Evolutionary conservation across 2,329 filamentous ascomycete species (phyloP), one percentile per base, ranked within the genome.

Genomic region (Colletotrichum kahawae): DNA sequence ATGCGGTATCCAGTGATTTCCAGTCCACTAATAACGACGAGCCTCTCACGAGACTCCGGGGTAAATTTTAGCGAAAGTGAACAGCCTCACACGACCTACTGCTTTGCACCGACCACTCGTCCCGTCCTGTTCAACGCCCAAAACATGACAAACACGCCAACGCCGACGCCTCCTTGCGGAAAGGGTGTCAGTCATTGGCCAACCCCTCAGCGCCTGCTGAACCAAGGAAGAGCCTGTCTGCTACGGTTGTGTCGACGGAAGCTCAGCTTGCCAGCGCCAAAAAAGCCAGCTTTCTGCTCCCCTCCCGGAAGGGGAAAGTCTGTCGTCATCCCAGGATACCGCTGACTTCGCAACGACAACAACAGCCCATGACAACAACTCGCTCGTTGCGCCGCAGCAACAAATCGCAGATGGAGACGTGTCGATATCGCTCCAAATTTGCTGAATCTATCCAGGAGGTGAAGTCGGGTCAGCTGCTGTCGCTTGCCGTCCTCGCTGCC

Each of bases 241-340:
- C 69, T 29, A 36, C 63, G 62, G 56, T 68, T n/a, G 63, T 31
- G 34, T 72, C 43, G 34, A 43, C 60, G 18, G 43, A 54, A 34
- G 33, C 56, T 63, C 72, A 67, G 63, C 63, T 75, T 27, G 51
- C 69, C 56, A 63, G 54, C 51, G 51, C 59, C 72, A 34, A 66
- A 65, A 38, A 66, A 72, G 56, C 57, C 69, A 67, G 43, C 69
- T 72, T 63, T 72, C 29, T n/a, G 57, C 69, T 75, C 73, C 73
- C 73, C 73, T 57, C 69, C 72, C 72, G 64, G 57, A 75, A 75
- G 69, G 34, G 72, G 69, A 75, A 75, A 73, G 62, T 68, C 69
- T 75, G 73, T 68, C 73, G 73, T 75, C 73, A 75, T 75, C 73
- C 73, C 27, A 10, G 73, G 73, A 75, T 75, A 73, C 73, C 73